Evolutionary conservation across 2,329 filamentous ascomycete species (phyloP).

Genomic region (Raffaelea albimanens): DNA sequence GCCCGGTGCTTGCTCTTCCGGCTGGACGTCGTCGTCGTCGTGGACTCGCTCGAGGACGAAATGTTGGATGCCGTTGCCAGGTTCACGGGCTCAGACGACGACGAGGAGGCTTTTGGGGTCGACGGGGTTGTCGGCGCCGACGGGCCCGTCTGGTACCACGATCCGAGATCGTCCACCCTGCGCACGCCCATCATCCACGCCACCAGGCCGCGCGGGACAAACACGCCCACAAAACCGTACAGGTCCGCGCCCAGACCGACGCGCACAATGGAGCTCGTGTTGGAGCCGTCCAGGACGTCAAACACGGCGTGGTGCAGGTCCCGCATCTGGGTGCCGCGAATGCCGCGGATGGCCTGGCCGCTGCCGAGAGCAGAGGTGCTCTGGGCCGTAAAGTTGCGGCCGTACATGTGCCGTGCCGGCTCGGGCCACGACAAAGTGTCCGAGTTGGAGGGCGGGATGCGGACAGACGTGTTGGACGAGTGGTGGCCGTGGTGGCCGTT

Average conservation of each 20-base stretch:
- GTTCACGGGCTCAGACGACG: background rate
- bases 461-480: conserved; percentile 9
- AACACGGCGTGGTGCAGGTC: conserved; percentile 82
- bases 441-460: conserved; percentile 21
- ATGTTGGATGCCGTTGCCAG: conserved; percentile 2
- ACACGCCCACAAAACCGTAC: conserved; percentile 78
- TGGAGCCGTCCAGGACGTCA: conserved; percentile 67
- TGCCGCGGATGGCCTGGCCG: conserved; percentile 43
- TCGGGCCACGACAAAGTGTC: conserved; percentile 58
- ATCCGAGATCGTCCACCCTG: conserved; percentile 45
- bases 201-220: conserved; percentile 69
- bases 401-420: conserved; percentile 50
- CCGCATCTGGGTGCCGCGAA: conserved; percentile 62
- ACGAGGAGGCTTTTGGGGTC: background rate
- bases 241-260: conserved; percentile 77
- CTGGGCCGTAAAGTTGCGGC: conserved; percentile 49
- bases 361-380: conserved; percentile 45
- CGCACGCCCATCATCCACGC: conserved; percentile 87
- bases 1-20: conserved; percentile 11
- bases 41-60: conserved; percentile 10
- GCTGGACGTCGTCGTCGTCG: conserved; percentile 8
- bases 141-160: conserved; percentile 38
- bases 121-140: background rate
- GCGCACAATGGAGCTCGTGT: conserved; percentile 55
- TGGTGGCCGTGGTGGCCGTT: conserved; percentile 1